Evolutionary conservation across 1,284 basidiomycete species (phyloP), one percentile per base, ranked within the genome.

Genomic region (Melampsora larici-populina): DNA sequence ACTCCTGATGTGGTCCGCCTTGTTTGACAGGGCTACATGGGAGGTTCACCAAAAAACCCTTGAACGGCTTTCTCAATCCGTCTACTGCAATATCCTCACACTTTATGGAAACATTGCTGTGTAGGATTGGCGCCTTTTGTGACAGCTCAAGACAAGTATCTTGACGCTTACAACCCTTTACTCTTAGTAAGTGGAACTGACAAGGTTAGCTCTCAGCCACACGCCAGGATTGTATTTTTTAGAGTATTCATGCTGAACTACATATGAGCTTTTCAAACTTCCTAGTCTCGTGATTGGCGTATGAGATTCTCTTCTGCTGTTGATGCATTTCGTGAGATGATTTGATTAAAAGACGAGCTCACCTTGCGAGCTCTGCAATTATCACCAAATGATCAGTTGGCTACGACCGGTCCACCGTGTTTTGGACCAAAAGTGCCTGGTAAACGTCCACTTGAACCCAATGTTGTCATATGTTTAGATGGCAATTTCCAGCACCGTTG

Each of bases 81-180:
- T 26, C 51, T 70, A 1, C 69, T 70, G 4, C 49, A 36, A 24
- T 70, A 58, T 60, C 69, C 55, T 24, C 36, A 58, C 46, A 31
- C 58, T n/a, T 49, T 58, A 3, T 70, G 69, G 69, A 49, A 70
- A 58, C 40, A 69, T 49, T 69, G n/a, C 33, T 17, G 21, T 11
- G 24, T 66, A 15, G 36, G 33, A 17, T 15, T 66, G 21, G 24
- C 13, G 26, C 67, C 48, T 29, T 69, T 69, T 18, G 26, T 51
- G 2, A 51, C 48, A 69, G 67, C 46, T 6, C 13, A 49, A 31
- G 67, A 69, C 55, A 46, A 69, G 36, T 69, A 49, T 29, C 46
- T 69, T 4, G 67, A 69, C 33, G 17, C n/a, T 4, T 18, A 31
- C 18, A 69, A 69, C n/a, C 46, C 67, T 7, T 31, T 69, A 21